Percentiles rank a stretch among this genome's conserved stretches.
These are phyloP conservation scores for Verticillium albo-atrum DNA, from an alignment of 2,329 filamentous ascomycete genomes.

Conservation along the genomic window DNA sequence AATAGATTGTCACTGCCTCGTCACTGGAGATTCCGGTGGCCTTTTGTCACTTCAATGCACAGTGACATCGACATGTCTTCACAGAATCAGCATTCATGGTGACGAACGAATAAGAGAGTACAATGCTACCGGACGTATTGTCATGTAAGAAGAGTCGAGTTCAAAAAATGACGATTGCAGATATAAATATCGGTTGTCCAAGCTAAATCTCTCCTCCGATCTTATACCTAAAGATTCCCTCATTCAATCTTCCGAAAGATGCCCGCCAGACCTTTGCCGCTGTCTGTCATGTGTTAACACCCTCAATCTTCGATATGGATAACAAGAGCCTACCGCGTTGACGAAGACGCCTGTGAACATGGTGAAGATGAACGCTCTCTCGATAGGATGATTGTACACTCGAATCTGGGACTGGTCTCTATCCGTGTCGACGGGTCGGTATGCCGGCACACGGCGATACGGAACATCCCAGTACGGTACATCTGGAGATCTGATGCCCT, in stretches of 20 bases:
- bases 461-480: constrained; percentile 11
- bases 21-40: too few species aligned
- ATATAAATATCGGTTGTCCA: too few species aligned
- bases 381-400: constrained; percentile 11
- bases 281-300: constrained; percentile 21
- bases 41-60: too few species aligned
- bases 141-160: too few species aligned
- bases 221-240: constrained; percentile 43
- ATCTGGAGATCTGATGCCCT: background rate
- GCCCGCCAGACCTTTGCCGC: constrained; percentile 41
- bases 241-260: constrained; percentile 43
- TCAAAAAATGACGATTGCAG: too few species aligned
- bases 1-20: background rate
- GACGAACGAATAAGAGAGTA: too few species aligned
- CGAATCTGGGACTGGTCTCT: constrained; percentile 13
- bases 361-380: constrained; percentile 14
- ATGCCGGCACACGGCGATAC: constrained; percentile 16
- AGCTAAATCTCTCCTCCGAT: constrained; percentile 48
- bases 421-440: constrained; percentile 15
- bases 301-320: too few species aligned
- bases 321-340: constrained; percentile 13
- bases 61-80: too few species aligned
- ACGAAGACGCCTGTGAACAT: constrained; percentile 19
- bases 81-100: too few species aligned
- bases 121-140: too few species aligned